Evolutionary conservation across 345 rosid genomes (phyloP).

Genomic region (Ricinus communis): DNA sequence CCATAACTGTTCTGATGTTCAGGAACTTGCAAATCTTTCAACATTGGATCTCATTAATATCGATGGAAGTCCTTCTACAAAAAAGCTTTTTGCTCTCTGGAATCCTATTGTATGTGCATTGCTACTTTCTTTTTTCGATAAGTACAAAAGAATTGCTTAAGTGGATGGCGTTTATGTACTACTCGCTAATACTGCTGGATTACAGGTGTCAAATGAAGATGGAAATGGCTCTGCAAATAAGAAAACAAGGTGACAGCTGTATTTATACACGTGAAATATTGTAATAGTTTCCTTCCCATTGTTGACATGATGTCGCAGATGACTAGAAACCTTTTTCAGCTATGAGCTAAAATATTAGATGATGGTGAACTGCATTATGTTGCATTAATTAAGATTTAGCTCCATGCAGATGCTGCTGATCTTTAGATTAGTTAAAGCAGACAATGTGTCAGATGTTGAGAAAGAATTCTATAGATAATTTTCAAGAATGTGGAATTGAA

Average conservation of each 20-base stretch:
- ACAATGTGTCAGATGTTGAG: background rate
- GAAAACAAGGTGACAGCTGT: constrained; percentile 42
- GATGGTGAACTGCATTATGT: background rate
- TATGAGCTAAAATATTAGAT: background rate
- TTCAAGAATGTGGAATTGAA: background rate
- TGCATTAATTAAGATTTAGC: background rate
- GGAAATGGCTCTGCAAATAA: constrained; percentile 28
- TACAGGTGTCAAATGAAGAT: constrained; percentile 50
- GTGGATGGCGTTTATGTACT: constrained; percentile 11
- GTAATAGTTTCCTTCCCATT: background rate
- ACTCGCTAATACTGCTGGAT: constrained; percentile 26
- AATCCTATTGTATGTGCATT: constrained; percentile 59
- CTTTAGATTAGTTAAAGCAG: background rate
- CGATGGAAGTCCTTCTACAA: constrained; percentile 91
- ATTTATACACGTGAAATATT: background rate
- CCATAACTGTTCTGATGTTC: constrained; percentile 29
- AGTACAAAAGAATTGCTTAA: background rate
- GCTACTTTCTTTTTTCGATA: constrained; percentile 8
- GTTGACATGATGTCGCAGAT: background rate
- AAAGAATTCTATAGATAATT: background rate
- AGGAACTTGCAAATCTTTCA: constrained; percentile 91
- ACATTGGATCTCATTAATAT: constrained; percentile 71
- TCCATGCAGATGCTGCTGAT: background rate
- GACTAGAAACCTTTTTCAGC: background rate
- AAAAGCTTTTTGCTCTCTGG: constrained; percentile 83